phyloP scores from a whole-genome alignment of 2,329 filamentous ascomycete genomes.

The Alternaria infectoria region DNA sequence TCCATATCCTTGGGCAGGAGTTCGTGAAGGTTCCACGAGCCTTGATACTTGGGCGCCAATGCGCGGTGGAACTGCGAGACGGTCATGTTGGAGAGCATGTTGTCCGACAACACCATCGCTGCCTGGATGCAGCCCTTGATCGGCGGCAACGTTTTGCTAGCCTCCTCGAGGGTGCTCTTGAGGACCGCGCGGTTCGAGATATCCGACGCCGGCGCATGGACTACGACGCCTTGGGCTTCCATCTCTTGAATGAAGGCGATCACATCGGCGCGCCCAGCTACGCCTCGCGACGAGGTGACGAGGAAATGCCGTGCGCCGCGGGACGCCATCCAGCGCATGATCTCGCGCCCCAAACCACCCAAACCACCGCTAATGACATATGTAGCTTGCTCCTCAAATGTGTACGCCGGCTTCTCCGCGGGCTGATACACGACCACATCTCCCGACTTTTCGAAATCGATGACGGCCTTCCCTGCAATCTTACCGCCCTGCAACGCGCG shows the following conservation, averaged over 20 bases:
- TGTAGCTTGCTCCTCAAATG: constrained; percentile 11
- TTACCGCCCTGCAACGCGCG: constrained; percentile 37
- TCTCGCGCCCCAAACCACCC: constrained; percentile 36
- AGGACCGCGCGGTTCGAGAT: constrained; percentile 21
- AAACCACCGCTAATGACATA: constrained; percentile 38
- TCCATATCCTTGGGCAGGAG: constrained; percentile 11
- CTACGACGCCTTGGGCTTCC: constrained; percentile 14
- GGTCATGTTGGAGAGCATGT: constrained; percentile 12
- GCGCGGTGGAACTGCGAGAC: neutral
- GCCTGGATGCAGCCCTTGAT: constrained; percentile 22
- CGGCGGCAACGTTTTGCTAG: constrained; percentile 17
- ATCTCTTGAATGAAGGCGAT: constrained; percentile 23
- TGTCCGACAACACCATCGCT: constrained; percentile 19
- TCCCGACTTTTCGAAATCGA: constrained; percentile 23
- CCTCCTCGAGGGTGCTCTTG: constrained; percentile 8
- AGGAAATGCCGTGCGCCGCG: constrained; percentile 34
- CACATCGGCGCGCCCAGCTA: constrained; percentile 10
- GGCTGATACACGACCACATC: constrained; percentile 21
- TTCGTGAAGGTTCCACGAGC: constrained; percentile 33
- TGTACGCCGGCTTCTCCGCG: constrained; percentile 1
- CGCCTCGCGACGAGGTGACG: constrained; percentile 29
- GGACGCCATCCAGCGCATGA: constrained; percentile 33
- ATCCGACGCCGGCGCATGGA: constrained; percentile 24
- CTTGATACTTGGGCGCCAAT: constrained; percentile 2
- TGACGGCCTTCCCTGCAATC: constrained; percentile 51